Evolutionary conservation across 2,329 filamentous ascomycete species (phyloP), one percentile per base, ranked within the genome.

Genomic region (Reticulascus tulasneorum): DNA sequence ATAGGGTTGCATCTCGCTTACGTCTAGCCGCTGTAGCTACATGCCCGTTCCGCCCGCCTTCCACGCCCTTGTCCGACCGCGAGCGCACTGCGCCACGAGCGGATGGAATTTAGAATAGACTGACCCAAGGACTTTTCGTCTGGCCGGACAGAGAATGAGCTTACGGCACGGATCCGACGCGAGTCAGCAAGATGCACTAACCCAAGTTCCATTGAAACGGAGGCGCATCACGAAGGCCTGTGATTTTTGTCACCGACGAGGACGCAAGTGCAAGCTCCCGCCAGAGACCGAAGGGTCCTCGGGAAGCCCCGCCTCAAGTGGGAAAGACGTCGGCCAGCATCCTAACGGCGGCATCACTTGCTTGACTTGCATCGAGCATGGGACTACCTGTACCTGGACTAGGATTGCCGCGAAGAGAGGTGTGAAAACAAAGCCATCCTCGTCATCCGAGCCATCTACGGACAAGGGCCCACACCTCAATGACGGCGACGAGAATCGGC

Each of bases 181-280:
- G n/a, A n/a, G n/a, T n/a, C n/a, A n/a, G n/a, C n/a, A n/a, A n/a
- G n/a, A n/a, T n/a, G n/a, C n/a, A n/a, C n/a, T n/a, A n/a, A n/a
- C n/a, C n/a, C n/a, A n/a, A n/a, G n/a, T n/a, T n/a, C n/a, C n/a
- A n/a, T 9, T 46, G 19, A 46, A 46, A 29, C 37, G 44, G 3
- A 37, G 44, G 5, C 44, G 44, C 28, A 41, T 46, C 35, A 46
- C 44, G 21, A 46, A 46, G 33, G 44, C 44, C 23, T 46, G 44
- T 30, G 44, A 46, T 27, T 46, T 46, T 8, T 46, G 44, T 7
- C 44, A 46, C 13, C 41, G 44, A 3, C 19, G 44, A 15, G 44
- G 44, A 10, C 42, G 44, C 9, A 46, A 46, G 20, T 46, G 44
- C 44, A 46, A 46, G 41, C 42, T 41, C 4, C 40, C 31, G 10